Percentiles rank a stretch among this genome's conserved stretches.
Conservation (phyloP, 2,329 filamentous ascomycete genomes). For the Pyrenochaeta sp. region DNA sequence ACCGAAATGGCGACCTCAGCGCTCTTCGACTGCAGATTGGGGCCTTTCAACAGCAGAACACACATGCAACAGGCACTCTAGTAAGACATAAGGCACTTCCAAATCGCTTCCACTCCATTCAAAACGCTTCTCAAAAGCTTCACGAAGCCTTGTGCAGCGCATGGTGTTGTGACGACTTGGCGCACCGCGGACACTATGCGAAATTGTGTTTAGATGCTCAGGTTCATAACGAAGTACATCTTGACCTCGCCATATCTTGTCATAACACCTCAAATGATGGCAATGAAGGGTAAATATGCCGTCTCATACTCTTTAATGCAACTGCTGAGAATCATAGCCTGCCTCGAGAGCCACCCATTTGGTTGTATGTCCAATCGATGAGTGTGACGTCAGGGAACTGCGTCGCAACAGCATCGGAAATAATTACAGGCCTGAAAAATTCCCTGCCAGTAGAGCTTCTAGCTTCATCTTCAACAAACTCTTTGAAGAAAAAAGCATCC, state of each 20-base stretch:
- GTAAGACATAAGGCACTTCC: constrained; percentile 11
- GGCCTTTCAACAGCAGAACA: constrained; percentile 22
- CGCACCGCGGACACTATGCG: constrained; percentile 29
- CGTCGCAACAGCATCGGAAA: neutral
- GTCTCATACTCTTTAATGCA: constrained; percentile 27
- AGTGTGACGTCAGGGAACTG: constrained; percentile 12
- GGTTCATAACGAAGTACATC: constrained; percentile 21
- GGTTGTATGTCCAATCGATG: constrained; percentile 35
- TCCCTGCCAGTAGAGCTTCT: neutral
- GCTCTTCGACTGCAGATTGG: constrained; percentile 18
- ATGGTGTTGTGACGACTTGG: constrained; percentile 29
- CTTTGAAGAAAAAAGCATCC: constrained; percentile 27
- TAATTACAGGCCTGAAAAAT: neutral
- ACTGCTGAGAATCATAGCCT: constrained; percentile 1
- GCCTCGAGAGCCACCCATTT: constrained; percentile 24
- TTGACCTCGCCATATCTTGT: constrained; percentile 25
- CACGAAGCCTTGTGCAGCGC: constrained; percentile 32
- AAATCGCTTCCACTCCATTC: constrained; percentile 13
- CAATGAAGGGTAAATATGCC: neutral
- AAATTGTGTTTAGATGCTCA: constrained; percentile 36
- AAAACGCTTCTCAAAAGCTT: constrained; percentile 28
- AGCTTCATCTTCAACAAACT: constrained; percentile 2
- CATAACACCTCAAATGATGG: neutral
- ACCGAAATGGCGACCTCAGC: constrained; percentile 26
- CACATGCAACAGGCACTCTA: neutral